phyloP scores from a whole-genome alignment of 108 stramenopile genomes.

The Fistulifera pelliculosa region DNA sequence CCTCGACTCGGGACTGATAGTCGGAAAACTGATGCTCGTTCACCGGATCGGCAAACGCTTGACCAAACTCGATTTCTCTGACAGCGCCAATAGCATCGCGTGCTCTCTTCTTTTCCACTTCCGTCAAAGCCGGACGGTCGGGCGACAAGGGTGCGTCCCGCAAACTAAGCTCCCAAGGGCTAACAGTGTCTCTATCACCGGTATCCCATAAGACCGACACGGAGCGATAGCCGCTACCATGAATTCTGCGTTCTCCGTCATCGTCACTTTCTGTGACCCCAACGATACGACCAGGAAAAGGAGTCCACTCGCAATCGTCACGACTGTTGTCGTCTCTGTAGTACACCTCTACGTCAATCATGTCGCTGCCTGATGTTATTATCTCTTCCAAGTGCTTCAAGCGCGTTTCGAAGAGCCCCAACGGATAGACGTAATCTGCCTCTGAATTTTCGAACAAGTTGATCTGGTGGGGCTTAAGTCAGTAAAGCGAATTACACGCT shows the following conservation, averaged over 20 bases:
- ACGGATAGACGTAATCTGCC: conserved; percentile 63
- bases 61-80: conserved; percentile 26
- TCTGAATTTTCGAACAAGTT: conserved; percentile 59
- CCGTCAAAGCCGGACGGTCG: conserved; percentile 31
- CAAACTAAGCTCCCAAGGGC: conserved; percentile 57
- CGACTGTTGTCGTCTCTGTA: conserved; percentile 11
- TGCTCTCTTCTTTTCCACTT: conserved; percentile 33
- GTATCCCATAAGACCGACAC: conserved; percentile 18
- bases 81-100: conserved; percentile 27
- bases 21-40: conserved; percentile 50
- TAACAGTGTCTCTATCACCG: conserved; percentile 23
- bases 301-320: conserved; percentile 1
- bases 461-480: conserved; percentile 11
- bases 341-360: conserved; percentile 30
- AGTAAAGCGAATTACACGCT: not conserved
- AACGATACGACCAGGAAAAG: conserved; percentile 1
- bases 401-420: conserved; percentile 29
- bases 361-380: conserved; percentile 10
- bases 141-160: conserved; percentile 13
- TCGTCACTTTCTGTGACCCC: conserved; percentile 12
- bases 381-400: no score
- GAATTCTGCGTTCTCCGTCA: conserved; percentile 11
- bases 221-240: conserved; percentile 35
- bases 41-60: conserved; percentile 42
- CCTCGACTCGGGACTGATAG: conserved; percentile 64